Evolutionary conservation across 805 yeast genomes (phyloP).

Genomic region (Yarrowia sp.): DNA sequence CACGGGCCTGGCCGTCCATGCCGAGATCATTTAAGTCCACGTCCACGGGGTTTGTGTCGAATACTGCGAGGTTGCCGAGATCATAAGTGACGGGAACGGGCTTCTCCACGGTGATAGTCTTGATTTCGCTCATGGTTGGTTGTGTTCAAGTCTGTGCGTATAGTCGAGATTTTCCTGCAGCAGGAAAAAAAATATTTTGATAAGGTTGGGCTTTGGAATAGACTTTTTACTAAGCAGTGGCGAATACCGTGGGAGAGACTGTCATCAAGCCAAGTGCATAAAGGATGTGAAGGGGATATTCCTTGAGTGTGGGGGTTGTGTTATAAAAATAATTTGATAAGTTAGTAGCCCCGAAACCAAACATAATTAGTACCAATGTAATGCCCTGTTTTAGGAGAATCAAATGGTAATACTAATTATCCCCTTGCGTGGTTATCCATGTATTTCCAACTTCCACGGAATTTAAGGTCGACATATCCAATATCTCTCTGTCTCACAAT

Average conservation of each 20-base stretch:
- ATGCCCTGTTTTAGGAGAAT: too few species aligned
- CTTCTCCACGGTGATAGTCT: slow-evolving; percentile 59
- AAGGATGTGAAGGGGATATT: too few species aligned
- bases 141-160: background rate
- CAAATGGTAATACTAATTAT: too few species aligned
- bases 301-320: too few species aligned
- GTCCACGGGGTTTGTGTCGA: slow-evolving; percentile 86
- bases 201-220: background rate
- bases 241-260: background rate
- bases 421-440: too few species aligned
- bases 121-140: slow-evolving; percentile 1
- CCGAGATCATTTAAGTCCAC: slow-evolving; percentile 46
- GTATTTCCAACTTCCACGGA: too few species aligned
- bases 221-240: background rate
- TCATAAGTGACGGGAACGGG: slow-evolving; percentile 87
- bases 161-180: background rate
- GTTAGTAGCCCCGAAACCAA: too few species aligned
- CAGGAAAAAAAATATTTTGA: background rate
- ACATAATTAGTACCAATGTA: too few species aligned
- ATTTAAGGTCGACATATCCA: too few species aligned
- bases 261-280: too few species aligned
- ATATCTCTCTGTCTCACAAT: too few species aligned
- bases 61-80: slow-evolving; percentile 85
- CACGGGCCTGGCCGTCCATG: slow-evolving; percentile 54
- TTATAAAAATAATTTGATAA: too few species aligned